These are phyloP conservation scores for Alisma plantagoaquatica DNA, from an alignment of 106 monocot genomes.

Conservation along the genomic window DNA sequence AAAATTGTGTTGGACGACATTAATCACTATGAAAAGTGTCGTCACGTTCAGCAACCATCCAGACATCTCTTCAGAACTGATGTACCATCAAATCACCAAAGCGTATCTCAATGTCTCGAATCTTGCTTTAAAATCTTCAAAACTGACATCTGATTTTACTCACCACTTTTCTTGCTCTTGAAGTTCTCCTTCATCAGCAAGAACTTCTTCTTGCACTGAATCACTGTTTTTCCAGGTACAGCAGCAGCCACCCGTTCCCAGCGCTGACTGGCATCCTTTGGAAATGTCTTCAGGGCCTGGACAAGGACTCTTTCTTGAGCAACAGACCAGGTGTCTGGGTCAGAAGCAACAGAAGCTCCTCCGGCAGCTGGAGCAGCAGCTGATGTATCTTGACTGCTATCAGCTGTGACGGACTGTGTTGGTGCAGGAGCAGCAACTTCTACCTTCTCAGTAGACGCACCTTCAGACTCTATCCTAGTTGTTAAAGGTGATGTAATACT, in stretches of 20 bases:
- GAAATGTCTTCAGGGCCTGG: constrained; percentile 81
- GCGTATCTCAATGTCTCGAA: no score
- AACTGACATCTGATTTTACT: no score
- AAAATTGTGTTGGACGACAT: no score
- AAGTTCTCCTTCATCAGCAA: constrained; percentile 71
- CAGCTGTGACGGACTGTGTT: constrained; percentile 11
- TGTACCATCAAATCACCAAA: no score
- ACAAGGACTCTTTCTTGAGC: constrained; percentile 72
- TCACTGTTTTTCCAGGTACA: constrained; percentile 68
- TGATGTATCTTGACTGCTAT: constrained; percentile 35
- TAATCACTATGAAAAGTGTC: no score
- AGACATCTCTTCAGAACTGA: no score
- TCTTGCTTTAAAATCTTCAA: no score
- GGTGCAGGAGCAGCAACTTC: constrained; percentile 5
- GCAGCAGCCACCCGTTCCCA: constrained; percentile 82
- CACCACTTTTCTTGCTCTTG: constrained; percentile 52
- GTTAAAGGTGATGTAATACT: constrained; percentile 70
- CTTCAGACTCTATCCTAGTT: constrained; percentile 45
- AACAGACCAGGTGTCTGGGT: constrained; percentile 56
- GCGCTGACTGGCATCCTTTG: constrained; percentile 62
- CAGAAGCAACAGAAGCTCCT: constrained; percentile 25
- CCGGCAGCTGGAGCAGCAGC: constrained; percentile 16
- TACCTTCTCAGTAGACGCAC: background rate
- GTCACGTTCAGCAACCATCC: no score
- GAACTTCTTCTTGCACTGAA: constrained; percentile 77